These are phyloP conservation scores for Xylaria sp. DNA, from an alignment of 2,329 filamentous ascomycete genomes.

Conservation along the genomic window DNA sequence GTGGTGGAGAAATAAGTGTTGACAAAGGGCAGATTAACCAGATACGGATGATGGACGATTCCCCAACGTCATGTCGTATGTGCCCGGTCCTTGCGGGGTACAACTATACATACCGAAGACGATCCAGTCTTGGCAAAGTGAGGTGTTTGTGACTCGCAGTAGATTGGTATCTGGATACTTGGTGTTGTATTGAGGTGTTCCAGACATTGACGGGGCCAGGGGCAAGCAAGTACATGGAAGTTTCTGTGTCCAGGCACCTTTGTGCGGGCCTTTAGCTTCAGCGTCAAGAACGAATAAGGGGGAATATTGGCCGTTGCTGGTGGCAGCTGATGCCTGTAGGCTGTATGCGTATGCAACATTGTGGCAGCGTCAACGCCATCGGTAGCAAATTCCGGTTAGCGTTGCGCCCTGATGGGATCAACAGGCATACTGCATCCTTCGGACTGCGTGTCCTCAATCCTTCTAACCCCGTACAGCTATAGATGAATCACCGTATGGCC, in stretches of 20 bases:
- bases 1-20: slow-evolving; percentile 21
- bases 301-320: background rate
- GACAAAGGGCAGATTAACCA: slow-evolving; percentile 28
- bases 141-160: slow-evolving; percentile 7
- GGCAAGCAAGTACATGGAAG: background rate
- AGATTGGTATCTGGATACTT: background rate
- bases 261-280: slow-evolving; percentile 23
- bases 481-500: background rate
- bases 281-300: slow-evolving; percentile 6
- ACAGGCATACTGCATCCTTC: slow-evolving; percentile 28
- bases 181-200: slow-evolving; percentile 11
- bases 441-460: slow-evolving; percentile 10
- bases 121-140: slow-evolving; percentile 18
- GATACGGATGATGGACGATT: slow-evolving; percentile 27
- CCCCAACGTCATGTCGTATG: slow-evolving; percentile 15
- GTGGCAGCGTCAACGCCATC: slow-evolving; percentile 26
- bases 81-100: slow-evolving; percentile 20
- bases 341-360: slow-evolving; percentile 5
- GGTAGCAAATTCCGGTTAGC: slow-evolving; percentile 38
- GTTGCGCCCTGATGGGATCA: slow-evolving; percentile 23
- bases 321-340: slow-evolving; percentile 16
- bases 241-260: slow-evolving; percentile 20
- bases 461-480: no score
- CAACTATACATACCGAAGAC: slow-evolving; percentile 18
- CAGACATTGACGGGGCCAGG: background rate